Evolutionary conservation across 495 filamentous ascomycete species (phyloP), one percentile per base, ranked within the genome.

Genomic region (Hypoxylon perforatum): DNA sequence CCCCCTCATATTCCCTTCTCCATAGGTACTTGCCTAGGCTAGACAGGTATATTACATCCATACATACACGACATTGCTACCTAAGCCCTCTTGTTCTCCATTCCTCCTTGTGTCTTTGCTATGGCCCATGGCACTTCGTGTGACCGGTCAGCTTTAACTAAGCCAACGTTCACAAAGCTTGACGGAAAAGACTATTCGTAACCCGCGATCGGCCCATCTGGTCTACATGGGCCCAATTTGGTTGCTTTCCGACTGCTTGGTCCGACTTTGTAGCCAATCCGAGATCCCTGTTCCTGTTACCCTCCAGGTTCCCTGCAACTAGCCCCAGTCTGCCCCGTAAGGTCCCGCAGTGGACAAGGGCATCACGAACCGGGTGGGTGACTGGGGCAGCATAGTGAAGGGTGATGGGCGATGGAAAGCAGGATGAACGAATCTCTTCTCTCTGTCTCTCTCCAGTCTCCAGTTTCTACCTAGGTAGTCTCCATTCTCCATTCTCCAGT

Each of bases 291-390:
- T 38, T 56, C 36, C 23, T 60, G 23, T 55, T 42, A 46, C 42
- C 23, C 53, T 55, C 46, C 39, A 41, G 28, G 39, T 41, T 67
- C 58, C 65, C 65, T 67, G 58, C 57, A 62, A 54, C 54, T 36
- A 59, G 45, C 53, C 65, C 59, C 53, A 52, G 36, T 57, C 15
- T 69, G 48, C 66, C 66, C 66, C 66, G 57, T 60, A 51, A 63
- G 51, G 66, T 65, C 66, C 66, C 66, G 66, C 61, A 64, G 14
- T 35, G 41, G 15, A 58, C 66, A 64, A 57, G 66, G 61, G 52
- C 66, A 21, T 59, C 65, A 68, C 65, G 65, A 68, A 55, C 65
- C 58, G 65, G 61, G 51, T 61, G n/a, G n/a, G n/a, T n/a, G n/a
- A n/a, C n/a, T n/a, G n/a, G n/a, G n/a, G n/a, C n/a, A n/a, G n/a